These are phyloP conservation scores for Mycoemilia scoparia DNA, from an alignment of 192 early-diverging fungal species.

Conservation along the genomic window DNA sequence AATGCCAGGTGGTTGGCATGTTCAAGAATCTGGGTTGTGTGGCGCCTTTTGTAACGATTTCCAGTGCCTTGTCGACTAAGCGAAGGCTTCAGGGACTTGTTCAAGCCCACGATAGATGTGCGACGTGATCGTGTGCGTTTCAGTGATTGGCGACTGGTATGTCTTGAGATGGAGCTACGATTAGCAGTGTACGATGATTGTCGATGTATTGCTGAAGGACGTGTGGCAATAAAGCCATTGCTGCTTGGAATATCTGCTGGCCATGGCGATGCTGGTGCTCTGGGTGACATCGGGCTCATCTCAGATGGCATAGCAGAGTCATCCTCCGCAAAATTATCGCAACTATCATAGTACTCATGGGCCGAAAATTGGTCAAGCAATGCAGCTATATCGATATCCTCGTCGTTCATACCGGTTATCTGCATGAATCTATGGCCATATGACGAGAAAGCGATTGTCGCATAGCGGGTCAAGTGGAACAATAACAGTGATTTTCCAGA, in stretches of 20 bases:
- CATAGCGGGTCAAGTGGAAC: constrained; percentile 47
- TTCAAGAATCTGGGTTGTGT: constrained; percentile 6
- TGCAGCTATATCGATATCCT: constrained; percentile 19
- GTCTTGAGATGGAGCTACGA: constrained; percentile 10
- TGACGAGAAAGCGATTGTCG: constrained; percentile 46
- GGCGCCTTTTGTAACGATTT: constrained; percentile 8
- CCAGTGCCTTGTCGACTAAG: no score
- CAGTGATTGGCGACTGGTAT: no score
- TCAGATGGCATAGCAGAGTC: background rate
- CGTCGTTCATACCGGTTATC: constrained; percentile 36
- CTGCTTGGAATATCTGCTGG: no score
- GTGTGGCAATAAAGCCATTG: no score
- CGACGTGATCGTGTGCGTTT: constrained; percentile 6
- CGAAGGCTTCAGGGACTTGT: constrained; percentile 1
- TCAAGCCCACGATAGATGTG: constrained; percentile 6
- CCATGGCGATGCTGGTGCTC: constrained; percentile 9
- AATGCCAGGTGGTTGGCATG: constrained; percentile 55
- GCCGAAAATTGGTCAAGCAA: constrained; percentile 23
- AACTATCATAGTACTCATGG: constrained; percentile 6
- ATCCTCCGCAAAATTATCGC: no score
- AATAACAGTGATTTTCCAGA: constrained; percentile 41
- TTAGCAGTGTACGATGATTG: constrained; percentile 9
- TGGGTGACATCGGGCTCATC: background rate
- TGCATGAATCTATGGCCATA: constrained; percentile 60
- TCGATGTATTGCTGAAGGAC: constrained; percentile 10